These are phyloP conservation scores for Nakataea oryzae DNA, from an alignment of 2,329 filamentous ascomycete species.

Conservation along the genomic window DNA sequence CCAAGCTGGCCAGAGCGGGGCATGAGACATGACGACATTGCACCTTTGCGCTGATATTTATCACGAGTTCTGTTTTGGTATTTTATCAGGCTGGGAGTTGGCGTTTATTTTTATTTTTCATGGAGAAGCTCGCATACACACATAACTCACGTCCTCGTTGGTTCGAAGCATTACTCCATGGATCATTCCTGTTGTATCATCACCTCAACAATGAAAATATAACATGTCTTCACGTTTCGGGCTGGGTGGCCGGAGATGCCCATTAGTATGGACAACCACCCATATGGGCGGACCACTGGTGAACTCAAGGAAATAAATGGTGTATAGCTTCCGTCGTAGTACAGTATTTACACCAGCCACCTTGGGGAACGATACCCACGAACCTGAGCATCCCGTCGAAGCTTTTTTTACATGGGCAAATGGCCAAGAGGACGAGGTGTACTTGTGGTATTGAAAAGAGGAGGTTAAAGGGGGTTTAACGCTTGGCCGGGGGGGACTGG, in stretches of 20 bases:
- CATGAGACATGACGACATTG: conserved; percentile 16
- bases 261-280: too few species aligned
- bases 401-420: conserved; percentile 9
- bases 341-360: conserved; percentile 20
- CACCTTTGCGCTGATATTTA: background rate
- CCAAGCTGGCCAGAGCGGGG: conserved; percentile 36
- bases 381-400: conserved; percentile 4
- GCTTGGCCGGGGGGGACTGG: conserved; percentile 52
- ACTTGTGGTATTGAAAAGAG: conserved; percentile 1
- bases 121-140: background rate
- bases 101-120: too few species aligned
- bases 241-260: too few species aligned
- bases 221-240: too few species aligned
- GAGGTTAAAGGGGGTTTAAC: conserved; percentile 22
- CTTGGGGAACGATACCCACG: conserved; percentile 3
- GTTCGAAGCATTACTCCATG: background rate
- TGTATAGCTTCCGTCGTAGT: conserved; percentile 18
- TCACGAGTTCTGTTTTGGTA: background rate
- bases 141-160: background rate
- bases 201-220: too few species aligned
- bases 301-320: conserved; percentile 12
- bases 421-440: conserved; percentile 8
- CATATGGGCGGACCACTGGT: background rate
- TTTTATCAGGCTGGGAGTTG: background rate
- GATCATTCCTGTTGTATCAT: too few species aligned